Base-by-base conservation (phyloP, 2,329 filamentous ascomycete species). In the Venturia asperata region DNA sequence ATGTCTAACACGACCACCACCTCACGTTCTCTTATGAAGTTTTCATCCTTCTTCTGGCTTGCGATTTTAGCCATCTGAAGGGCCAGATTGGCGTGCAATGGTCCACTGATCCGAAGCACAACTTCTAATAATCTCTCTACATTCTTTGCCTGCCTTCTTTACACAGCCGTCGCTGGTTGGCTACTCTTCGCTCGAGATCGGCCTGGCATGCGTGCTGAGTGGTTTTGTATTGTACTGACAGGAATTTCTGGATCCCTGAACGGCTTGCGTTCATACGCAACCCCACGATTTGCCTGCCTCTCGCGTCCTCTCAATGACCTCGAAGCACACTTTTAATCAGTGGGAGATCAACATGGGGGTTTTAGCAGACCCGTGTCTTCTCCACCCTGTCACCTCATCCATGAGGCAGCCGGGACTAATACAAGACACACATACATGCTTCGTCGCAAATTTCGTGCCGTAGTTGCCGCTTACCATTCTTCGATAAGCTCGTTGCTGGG, bases 401-500 rank as follows among this genome's bases (percentile, higher is more conserved):
- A 30, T 64, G 30, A 41, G 34, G 39, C 24, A 45, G 34, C 64
- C 39, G 52, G 63, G 64, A 65, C 64, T 65, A 61, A 39, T 42
- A 65, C 52, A 43, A 65, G 41, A 24, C 42, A 65, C 56, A 65
- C 37, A 65, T 55, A 47, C 42, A 41, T 15, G 37, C 24, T 62
- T 34, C 42, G 34, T 63, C 41, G 13, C 34, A 39, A 52, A 55
- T 63, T 7, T 49, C 34, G 5, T 62, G 47, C 42, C 13, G 24
- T 63, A 39, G 37, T 55, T 43, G 37, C 41, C 42, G 30, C 42
- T 27, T 61, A 63, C 78, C 78, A 80, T 30, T 78, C 78, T 60
- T 75, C 72, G 71, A 81, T 79, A 74, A 81, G 75, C 63, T 78
- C 76, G 70, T 81, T 81, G 21, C 74, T 73, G 66, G 76, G 73